These are phyloP conservation scores for Aspergillus sp. DNA, from an alignment of 2,329 filamentous ascomycete genomes.

Conservation along the genomic window DNA sequence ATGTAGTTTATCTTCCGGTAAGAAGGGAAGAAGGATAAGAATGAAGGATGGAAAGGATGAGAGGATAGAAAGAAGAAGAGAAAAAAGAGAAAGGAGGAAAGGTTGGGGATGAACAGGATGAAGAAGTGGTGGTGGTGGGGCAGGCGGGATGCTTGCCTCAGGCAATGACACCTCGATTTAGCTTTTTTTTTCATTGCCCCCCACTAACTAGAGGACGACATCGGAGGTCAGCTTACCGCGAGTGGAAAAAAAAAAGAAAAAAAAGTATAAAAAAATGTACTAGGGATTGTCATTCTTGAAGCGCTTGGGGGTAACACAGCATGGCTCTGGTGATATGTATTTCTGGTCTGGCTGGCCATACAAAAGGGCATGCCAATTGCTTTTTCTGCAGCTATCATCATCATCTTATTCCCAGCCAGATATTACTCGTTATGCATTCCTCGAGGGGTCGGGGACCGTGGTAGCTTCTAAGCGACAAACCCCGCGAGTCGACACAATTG, in stretches of 20 bases:
- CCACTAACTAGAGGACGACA: no score
- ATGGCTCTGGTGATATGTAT: no score
- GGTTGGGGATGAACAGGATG: constrained; percentile 6
- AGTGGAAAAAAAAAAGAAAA: no score
- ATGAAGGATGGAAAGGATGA: constrained; percentile 7
- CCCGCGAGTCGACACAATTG: neutral
- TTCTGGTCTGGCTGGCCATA: no score
- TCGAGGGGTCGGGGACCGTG: neutral
- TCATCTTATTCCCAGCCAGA: no score
- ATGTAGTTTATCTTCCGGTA: constrained; percentile 10
- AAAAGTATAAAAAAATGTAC: no score
- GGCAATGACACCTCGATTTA: neutral
- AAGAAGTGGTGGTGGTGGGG: neutral
- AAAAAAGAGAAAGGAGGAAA: constrained; percentile 5
- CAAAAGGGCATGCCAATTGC: no score
- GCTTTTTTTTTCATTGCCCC: neutral
- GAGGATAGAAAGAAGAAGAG: constrained; percentile 4
- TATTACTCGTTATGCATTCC: no score
- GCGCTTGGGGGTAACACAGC: no score
- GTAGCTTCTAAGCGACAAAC: constrained; percentile 1
- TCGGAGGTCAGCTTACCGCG: no score
- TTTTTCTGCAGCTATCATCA: no score
- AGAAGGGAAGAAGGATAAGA: constrained; percentile 2
- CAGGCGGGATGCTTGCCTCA: neutral
- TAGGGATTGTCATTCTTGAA: no score